Percentiles rank a stretch among this genome's conserved stretches.
Conservation (phyloP, 148 eudicot species). For the Nyssa sinensis region DNA sequence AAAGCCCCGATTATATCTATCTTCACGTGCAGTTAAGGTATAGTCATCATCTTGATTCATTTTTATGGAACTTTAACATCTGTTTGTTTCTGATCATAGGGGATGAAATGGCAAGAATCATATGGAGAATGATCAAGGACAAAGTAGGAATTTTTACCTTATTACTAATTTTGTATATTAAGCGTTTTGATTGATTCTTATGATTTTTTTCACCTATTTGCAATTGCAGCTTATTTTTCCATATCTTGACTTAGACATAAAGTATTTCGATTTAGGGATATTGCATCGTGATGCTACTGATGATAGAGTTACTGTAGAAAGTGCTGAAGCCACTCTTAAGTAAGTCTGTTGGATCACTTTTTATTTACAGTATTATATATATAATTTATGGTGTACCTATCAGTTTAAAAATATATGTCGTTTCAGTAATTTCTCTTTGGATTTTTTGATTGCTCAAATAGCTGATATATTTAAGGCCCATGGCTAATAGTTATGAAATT, state of each 20-base stretch:
- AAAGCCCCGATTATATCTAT: neutral
- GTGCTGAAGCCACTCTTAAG: slow-evolving; percentile 71
- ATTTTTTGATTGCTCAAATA: no score
- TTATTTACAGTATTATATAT: no score
- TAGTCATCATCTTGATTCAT: neutral
- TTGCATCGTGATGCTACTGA: slow-evolving; percentile 69
- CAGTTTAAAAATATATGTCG: no score
- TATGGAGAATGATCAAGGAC: slow-evolving; percentile 66
- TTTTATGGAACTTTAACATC: neutral
- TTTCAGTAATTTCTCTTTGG: neutral
- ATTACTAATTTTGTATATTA: neutral
- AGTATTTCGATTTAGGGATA: slow-evolving; percentile 71
- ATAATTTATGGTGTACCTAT: no score
- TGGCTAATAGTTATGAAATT: neutral
- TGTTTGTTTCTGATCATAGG: slow-evolving; percentile 32
- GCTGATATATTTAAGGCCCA: no score
- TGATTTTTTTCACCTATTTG: neutral
- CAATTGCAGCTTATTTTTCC: slow-evolving; percentile 62
- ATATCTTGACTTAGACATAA: slow-evolving; percentile 60
- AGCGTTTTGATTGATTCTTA: slow-evolving; percentile 10
- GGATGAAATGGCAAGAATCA: slow-evolving; percentile 74
- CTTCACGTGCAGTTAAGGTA: neutral
- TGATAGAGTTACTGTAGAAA: slow-evolving; percentile 63
- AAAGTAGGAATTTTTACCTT: slow-evolving; percentile 30
- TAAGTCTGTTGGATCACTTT: slow-evolving; percentile 21